Conservation (phyloP, 257 asterid genomes). For the Anisodus tanguticus region DNA sequence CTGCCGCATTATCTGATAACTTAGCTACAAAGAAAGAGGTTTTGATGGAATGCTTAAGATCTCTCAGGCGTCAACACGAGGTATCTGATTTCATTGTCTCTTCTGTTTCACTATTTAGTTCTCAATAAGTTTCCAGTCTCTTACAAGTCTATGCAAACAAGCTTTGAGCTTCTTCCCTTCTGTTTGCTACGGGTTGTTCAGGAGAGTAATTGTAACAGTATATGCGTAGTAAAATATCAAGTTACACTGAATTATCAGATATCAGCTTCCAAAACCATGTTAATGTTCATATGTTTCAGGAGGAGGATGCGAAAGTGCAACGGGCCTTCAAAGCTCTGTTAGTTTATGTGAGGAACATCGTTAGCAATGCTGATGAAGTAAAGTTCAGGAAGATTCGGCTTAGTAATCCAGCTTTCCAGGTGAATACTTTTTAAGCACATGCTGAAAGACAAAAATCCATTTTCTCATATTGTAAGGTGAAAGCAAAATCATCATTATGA, state of each 20-base stretch:
- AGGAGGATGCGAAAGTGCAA: slow-evolving; percentile 42
- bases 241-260: neutral
- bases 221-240: slow-evolving; percentile 11
- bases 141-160: slow-evolving; percentile 16
- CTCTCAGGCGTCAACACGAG: slow-evolving; percentile 66
- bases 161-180: neutral
- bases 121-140: slow-evolving; percentile 18
- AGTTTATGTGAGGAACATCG: slow-evolving; percentile 61
- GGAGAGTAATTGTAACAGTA: neutral
- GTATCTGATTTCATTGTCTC: slow-evolving; percentile 40
- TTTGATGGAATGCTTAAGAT: slow-evolving; percentile 71
- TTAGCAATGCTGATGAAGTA: slow-evolving; percentile 57
- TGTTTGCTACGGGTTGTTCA: slow-evolving; percentile 1
- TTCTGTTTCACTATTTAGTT: slow-evolving; percentile 23
- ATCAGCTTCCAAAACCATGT: neutral
- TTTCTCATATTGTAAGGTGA: neutral
- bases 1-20: slow-evolving; percentile 39
- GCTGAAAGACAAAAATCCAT: neutral
- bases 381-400: slow-evolving; percentile 81
- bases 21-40: slow-evolving; percentile 42
- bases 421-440: slow-evolving; percentile 29
- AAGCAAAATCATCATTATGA: neutral
- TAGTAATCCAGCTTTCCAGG: slow-evolving; percentile 77
- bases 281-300: slow-evolving; percentile 43
- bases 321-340: slow-evolving; percentile 64